phyloP scores from a whole-genome alignment of 495 filamentous ascomycete species.

The Aspergillus wentii region DNA sequence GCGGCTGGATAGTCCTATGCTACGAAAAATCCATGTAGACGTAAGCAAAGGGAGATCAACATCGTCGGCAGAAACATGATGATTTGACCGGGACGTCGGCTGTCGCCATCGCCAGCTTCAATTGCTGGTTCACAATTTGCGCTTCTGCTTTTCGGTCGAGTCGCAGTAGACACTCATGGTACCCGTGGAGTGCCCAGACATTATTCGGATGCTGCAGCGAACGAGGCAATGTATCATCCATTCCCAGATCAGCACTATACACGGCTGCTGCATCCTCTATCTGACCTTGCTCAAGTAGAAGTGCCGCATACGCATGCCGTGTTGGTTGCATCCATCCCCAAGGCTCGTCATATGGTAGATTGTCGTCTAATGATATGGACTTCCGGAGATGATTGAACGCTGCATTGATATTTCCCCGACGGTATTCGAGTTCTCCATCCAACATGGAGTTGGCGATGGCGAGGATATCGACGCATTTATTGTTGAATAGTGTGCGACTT shows the following conservation, averaged over 20 bases:
- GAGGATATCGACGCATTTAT: slow-evolving; percentile 57
- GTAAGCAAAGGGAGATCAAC: no score
- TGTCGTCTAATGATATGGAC: no score
- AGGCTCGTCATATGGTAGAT: slow-evolving; percentile 60
- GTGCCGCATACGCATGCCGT: slow-evolving; percentile 59
- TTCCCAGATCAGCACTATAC: slow-evolving; percentile 59
- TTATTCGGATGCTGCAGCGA: slow-evolving; percentile 60
- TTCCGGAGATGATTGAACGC: slow-evolving; percentile 53
- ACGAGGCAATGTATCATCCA: slow-evolving; percentile 48
- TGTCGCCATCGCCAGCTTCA: slow-evolving; percentile 43
- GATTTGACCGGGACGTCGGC: slow-evolving; percentile 56
- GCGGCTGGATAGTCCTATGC: no score
- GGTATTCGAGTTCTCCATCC: slow-evolving; percentile 65
- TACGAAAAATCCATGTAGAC: no score
- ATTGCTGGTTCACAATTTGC: slow-evolving; percentile 37
- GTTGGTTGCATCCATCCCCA: slow-evolving; percentile 70
- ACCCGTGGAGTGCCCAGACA: slow-evolving; percentile 64
- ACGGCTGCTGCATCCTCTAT: slow-evolving; percentile 49
- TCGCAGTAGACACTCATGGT: slow-evolving; percentile 55
- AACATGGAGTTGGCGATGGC: slow-evolving; percentile 57
- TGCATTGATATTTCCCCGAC: slow-evolving; percentile 45
- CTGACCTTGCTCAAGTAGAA: slow-evolving; percentile 56
- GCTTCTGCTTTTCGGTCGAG: slow-evolving; percentile 48
- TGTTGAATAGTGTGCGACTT: slow-evolving; percentile 61
- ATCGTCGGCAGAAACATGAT: slow-evolving; percentile 59